phyloP scores from a whole-genome alignment of 2,329 filamentous ascomycete genomes.

The Alternaria gaisen region DNA sequence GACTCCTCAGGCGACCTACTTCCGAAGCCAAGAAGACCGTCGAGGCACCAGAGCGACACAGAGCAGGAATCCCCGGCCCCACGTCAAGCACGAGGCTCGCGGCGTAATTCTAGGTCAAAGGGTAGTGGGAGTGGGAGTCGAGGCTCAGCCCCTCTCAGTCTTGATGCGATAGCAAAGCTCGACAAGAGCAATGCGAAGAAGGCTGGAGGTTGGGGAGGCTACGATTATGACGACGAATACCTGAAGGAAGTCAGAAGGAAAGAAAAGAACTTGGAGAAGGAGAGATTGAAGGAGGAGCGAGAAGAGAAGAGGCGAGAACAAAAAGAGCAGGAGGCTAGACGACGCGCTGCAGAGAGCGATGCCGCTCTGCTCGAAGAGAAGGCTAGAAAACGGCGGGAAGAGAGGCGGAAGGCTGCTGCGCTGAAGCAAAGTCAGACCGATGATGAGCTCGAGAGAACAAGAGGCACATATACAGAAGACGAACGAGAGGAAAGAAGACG shows the following conservation, averaged over 20 bases:
- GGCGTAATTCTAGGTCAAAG: constrained; percentile 34
- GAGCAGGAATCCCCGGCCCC: constrained; percentile 41
- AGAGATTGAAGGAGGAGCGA: constrained; percentile 43
- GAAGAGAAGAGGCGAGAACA: constrained; percentile 52
- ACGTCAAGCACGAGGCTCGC: constrained; percentile 29
- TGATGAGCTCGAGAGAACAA: constrained; percentile 35
- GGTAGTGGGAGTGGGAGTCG: constrained; percentile 43
- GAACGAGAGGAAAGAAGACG: constrained; percentile 41
- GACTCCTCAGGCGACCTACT: constrained; percentile 52
- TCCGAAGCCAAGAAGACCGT: constrained; percentile 31
- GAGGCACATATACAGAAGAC: constrained; percentile 39
- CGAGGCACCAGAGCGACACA: constrained; percentile 41
- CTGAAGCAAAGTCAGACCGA: constrained; percentile 33
- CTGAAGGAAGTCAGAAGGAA: constrained; percentile 49
- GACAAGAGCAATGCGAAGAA: constrained; percentile 69
- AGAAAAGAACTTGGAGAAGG: constrained; percentile 48
- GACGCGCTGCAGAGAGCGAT: constrained; percentile 31
- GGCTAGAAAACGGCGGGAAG: constrained; percentile 37
- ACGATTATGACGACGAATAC: constrained; percentile 53
- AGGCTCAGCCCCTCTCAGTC: constrained; percentile 54
- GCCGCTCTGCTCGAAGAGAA: constrained; percentile 34
- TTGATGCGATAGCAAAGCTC: constrained; percentile 71
- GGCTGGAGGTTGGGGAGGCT: constrained; percentile 51
- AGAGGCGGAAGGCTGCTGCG: constrained; percentile 44
- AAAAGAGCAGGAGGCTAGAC: constrained; percentile 45